Conservation (phyloP, 1,284 basidiomycete species). For the Cerioporus squamosus region DNA sequence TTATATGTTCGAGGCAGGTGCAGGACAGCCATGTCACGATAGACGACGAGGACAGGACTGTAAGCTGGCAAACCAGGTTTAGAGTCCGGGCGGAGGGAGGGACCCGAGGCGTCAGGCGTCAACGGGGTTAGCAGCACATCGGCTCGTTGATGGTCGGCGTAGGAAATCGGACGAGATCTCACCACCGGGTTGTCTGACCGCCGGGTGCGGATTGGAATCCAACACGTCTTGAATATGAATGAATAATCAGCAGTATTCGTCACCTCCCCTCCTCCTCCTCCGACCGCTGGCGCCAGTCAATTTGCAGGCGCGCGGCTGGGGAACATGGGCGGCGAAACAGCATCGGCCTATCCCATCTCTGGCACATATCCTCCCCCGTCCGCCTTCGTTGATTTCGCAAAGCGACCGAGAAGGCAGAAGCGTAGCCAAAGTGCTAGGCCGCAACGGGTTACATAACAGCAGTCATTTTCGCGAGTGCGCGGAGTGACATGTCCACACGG, state of each 20-base stretch:
- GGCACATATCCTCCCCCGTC: constrained; percentile 7
- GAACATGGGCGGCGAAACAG: constrained; percentile 15
- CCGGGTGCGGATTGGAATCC: constrained; percentile 7
- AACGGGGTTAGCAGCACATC: constrained; percentile 11
- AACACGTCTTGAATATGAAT: constrained; percentile 5
- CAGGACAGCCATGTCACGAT: constrained; percentile 23
- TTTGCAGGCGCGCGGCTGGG: constrained; percentile 8
- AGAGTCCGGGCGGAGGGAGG: constrained; percentile 2
- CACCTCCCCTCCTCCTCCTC: constrained; percentile 7
- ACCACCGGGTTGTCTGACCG: constrained; percentile 15
- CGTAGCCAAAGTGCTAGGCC: constrained; percentile 15
- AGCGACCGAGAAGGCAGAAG: constrained; percentile 7
- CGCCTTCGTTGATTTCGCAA: constrained; percentile 8
- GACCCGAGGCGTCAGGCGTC: constrained; percentile 5
- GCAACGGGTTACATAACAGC: constrained; percentile 18
- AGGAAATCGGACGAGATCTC: constrained; percentile 23
- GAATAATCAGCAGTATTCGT: constrained; percentile 8
- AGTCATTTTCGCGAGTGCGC: constrained; percentile 4
- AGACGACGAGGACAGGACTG: constrained; percentile 10
- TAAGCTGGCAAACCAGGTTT: constrained; percentile 15
- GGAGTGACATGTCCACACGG: constrained; percentile 17
- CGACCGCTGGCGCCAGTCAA: constrained; percentile 15
- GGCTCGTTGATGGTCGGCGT: constrained; percentile 11
- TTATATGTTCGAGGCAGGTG: constrained; percentile 18
- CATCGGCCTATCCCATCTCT: constrained; percentile 17